Base-by-base conservation (phyloP, 768 basidiomycete genomes). In the Cytidiella melzeri region DNA sequence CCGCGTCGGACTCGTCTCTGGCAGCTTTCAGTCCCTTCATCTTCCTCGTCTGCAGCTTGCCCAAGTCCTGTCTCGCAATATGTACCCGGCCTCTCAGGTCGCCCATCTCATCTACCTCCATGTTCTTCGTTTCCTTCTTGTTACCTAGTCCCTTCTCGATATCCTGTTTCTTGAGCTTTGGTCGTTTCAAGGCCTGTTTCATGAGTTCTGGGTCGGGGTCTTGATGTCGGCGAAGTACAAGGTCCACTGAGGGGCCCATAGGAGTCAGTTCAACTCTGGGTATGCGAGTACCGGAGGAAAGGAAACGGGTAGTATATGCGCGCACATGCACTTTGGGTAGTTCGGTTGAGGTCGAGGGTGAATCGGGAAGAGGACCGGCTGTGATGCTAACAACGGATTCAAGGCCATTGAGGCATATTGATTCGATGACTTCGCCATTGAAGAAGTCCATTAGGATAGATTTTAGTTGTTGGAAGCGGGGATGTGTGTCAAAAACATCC, bases 71-170 rank as follows among this genome's bases (percentile, higher is more conserved):
- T 66, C 81, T 90, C 51, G 72, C 88, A 48, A 98, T 68, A 67
- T 98, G 94, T 24, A 99, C 80, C 51, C 82, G 76, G 39, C 94
- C 96, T 59, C 95, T 79, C 68, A 93, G 66, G 64, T 99, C 91
- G 49, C 96, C 96, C 95, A 98, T 96, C 67, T 90, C 92, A 72
- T 99, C 95, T 59, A 92, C 89, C 72, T 92, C 92, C 67, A 92
- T 63, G 63, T 99, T 99, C 80, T 92, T 94, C 68, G 76, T 80
- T 76, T 88, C 90, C 76, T 89, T 90, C 30, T 34, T 34, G 30
- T 34, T 34, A n/a, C 90, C 92, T 9, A 92, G 61, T 0, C 92
- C 92, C 64, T 77, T 82, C 69, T 89, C 91, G 41, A 95, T 69
- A 28, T 93, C 89, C 51, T 75, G 77, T 73, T 95, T 93, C 72